Percentiles rank a stretch among this genome's conserved stretches.
phyloP scores from a whole-genome alignment of 2,329 filamentous ascomycete genomes.

The Penicillium sp. region DNA sequence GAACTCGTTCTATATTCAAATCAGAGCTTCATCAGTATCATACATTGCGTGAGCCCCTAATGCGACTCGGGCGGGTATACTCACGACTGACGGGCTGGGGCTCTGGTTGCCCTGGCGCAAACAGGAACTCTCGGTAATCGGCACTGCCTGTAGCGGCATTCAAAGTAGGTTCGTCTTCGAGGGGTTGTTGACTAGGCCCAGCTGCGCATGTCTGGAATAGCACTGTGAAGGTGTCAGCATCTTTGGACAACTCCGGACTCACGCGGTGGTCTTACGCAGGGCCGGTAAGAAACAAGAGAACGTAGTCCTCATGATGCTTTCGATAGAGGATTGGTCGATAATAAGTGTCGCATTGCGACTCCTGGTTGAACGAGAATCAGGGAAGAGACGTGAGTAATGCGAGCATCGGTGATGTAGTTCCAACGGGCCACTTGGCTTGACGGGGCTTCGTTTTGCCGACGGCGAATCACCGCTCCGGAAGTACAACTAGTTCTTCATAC shows the following conservation, averaged over 20 bases:
- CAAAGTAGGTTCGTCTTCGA: constrained; percentile 14
- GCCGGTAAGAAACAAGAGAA: constrained; percentile 35
- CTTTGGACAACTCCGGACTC: constrained; percentile 1
- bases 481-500: not conserved
- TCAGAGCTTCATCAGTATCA: constrained; percentile 9
- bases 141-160: constrained; percentile 19
- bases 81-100: constrained; percentile 31
- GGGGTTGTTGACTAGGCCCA: constrained; percentile 24
- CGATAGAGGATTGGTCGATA: constrained; percentile 11
- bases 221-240: constrained; percentile 31
- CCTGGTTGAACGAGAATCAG: constrained; percentile 1
- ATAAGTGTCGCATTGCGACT: constrained; percentile 38
- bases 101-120: constrained; percentile 17
- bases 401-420: constrained; percentile 21
- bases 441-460: constrained; percentile 39
- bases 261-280: constrained; percentile 30
- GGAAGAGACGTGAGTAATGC: not conserved
- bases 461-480: constrained; percentile 15
- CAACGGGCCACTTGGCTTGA: constrained; percentile 40
- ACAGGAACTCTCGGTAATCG: constrained; percentile 22
- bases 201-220: constrained; percentile 30
- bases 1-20: constrained; percentile 30
- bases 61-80: constrained; percentile 9
- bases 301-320: constrained; percentile 37
- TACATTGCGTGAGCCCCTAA: not conserved